Conservation (phyloP, 495 filamentous ascomycete genomes). For the Parachaetomium inaequale region DNA sequence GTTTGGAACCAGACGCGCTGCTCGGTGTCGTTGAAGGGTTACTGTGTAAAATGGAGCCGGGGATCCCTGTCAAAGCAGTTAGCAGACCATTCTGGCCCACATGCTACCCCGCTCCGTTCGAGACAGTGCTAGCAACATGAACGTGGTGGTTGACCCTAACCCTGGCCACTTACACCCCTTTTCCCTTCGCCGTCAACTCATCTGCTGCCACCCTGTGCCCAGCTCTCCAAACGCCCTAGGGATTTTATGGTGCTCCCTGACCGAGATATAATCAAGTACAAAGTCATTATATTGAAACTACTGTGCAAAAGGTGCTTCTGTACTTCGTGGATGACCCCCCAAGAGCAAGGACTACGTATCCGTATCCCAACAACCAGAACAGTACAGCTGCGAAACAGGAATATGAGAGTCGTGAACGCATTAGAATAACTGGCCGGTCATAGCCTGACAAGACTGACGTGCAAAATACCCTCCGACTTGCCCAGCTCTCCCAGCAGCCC, state of each 20-base stretch:
- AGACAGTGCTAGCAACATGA: background rate
- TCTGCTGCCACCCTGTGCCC: background rate
- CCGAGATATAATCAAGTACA: too few relatives aligned
- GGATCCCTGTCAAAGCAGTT: background rate
- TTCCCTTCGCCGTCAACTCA: background rate
- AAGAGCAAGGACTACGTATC: too few relatives aligned
- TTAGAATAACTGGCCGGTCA: constrained; percentile 16
- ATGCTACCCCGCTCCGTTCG: background rate
- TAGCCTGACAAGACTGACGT: constrained; percentile 57
- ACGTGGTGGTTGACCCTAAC: background rate
- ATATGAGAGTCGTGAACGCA: background rate
- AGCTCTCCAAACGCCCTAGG: too few relatives aligned
- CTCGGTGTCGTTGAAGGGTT: background rate
- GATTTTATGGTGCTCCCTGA: too few relatives aligned
- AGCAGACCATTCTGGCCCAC: background rate
- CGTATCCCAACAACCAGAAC: too few relatives aligned
- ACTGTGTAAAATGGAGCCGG: background rate
- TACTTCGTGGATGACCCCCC: too few relatives aligned
- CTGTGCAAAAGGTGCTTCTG: too few relatives aligned
- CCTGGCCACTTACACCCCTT: background rate
- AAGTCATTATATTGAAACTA: too few relatives aligned
- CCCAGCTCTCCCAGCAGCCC: constrained; percentile 54
- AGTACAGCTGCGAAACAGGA: background rate
- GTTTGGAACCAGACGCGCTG: background rate
- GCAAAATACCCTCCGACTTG: constrained; percentile 56